Percentiles rank a stretch among this genome's conserved stretches.
phyloP scores from a whole-genome alignment of 73 alveolate genomes.

The Loxodes magnus region DNA sequence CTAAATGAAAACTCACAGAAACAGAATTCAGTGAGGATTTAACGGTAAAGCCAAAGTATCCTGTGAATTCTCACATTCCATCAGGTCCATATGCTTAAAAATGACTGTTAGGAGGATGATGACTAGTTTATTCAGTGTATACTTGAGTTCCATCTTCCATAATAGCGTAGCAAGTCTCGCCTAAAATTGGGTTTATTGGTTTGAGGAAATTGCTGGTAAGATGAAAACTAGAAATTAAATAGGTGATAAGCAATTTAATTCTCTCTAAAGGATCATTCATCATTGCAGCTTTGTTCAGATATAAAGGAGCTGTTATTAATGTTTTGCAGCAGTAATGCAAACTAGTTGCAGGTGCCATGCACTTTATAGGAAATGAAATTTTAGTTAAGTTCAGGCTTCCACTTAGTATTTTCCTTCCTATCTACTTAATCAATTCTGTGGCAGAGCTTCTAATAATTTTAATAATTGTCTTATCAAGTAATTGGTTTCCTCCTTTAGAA shows the following conservation, averaged over 20 bases:
- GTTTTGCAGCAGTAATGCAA: slow-evolving; percentile 6
- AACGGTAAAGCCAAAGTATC: slow-evolving; percentile 24
- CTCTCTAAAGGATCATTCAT: slow-evolving; percentile 47
- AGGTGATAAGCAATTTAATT: slow-evolving; percentile 37
- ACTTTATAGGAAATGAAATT: slow-evolving; percentile 56
- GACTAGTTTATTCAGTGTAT: slow-evolving; percentile 88
- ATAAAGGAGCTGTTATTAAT: slow-evolving; percentile 24
- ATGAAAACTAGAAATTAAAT: background rate
- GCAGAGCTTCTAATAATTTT: slow-evolving; percentile 43
- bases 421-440: slow-evolving; percentile 36
- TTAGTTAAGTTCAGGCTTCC: slow-evolving; percentile 56
- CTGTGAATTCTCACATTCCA: slow-evolving; percentile 11
- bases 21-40: slow-evolving; percentile 34
- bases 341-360: slow-evolving; percentile 33
- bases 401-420: slow-evolving; percentile 46
- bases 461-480: slow-evolving; percentile 28
- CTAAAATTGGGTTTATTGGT: slow-evolving; percentile 88
- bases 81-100: slow-evolving; percentile 39
- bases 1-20: background rate
- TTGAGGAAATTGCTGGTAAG: slow-evolving; percentile 15
- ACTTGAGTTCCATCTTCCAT: slow-evolving; percentile 89
- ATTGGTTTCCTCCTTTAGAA: slow-evolving; percentile 44
- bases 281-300: slow-evolving; percentile 41
- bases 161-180: slow-evolving; percentile 88
- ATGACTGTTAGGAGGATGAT: slow-evolving; percentile 78